These are phyloP conservation scores for Fragilaria crotonensis DNA, from an alignment of 108 stramenopile species.

Conservation along the genomic window DNA sequence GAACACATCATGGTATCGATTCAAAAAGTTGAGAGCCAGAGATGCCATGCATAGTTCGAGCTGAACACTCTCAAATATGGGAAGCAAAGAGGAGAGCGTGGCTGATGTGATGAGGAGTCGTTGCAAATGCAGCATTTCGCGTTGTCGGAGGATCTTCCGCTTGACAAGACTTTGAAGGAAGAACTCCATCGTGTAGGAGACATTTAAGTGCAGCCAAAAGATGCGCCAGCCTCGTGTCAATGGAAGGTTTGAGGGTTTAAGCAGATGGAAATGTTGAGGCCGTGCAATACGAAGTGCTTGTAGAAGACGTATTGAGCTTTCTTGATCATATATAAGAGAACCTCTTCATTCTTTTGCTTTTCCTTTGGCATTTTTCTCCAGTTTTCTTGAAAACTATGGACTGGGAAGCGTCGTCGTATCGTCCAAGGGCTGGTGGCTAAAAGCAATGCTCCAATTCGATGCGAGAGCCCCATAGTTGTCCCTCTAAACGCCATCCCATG, in stretches of 20 bases:
- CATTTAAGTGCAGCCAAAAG: slow-evolving; percentile 72
- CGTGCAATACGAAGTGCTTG: slow-evolving; percentile 79
- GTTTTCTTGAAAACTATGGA: slow-evolving; percentile 69
- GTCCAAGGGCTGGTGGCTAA: slow-evolving; percentile 69
- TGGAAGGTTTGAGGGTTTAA: background rate
- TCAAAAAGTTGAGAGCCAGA: slow-evolving; percentile 31
- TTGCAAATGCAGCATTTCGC: slow-evolving; percentile 44
- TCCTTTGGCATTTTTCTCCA: slow-evolving; percentile 30
- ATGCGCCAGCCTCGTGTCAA: slow-evolving; percentile 33
- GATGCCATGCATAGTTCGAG: slow-evolving; percentile 20
- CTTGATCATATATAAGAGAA: slow-evolving; percentile 70
- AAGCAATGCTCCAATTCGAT: slow-evolving; percentile 12
- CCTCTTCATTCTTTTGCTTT: slow-evolving; percentile 22
- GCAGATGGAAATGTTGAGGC: slow-evolving; percentile 53
- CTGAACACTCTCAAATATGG: slow-evolving; percentile 1
- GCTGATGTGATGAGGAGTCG: slow-evolving; percentile 46
- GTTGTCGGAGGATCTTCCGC: slow-evolving; percentile 38
- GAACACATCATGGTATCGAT: slow-evolving; percentile 49
- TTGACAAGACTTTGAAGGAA: slow-evolving; percentile 81
- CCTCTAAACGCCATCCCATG: slow-evolving; percentile 32
- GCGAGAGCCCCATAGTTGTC: background rate
- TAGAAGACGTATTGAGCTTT: slow-evolving; percentile 85
- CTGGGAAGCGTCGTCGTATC: slow-evolving; percentile 47
- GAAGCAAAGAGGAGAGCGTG: slow-evolving; percentile 22
- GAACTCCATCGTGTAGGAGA: slow-evolving; percentile 82